A percentile compares a stretch with the other conserved stretches of the same genome.
Conservation (phyloP, 257 asterid genomes). For the Ajuga chamaepitys region DNA sequence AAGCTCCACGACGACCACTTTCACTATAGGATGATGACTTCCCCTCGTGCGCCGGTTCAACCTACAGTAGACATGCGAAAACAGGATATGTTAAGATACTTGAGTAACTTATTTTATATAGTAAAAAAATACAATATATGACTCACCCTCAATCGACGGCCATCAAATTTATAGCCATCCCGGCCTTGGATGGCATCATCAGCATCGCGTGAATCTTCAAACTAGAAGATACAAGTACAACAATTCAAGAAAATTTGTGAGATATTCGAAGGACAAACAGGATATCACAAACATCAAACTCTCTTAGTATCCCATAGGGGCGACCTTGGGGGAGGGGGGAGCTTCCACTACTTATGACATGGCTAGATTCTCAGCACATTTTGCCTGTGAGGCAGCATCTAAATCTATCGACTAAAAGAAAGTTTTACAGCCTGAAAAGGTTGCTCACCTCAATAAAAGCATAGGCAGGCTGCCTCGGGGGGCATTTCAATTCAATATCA, state of each 20-base stretch:
- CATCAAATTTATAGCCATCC: background rate
- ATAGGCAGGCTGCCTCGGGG: constrained; percentile 65
- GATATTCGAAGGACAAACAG: background rate
- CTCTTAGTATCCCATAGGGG: background rate
- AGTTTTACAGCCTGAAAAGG: background rate
- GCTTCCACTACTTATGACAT: too few relatives aligned
- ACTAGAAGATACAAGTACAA: background rate
- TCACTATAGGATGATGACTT: background rate
- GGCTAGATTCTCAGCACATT: background rate
- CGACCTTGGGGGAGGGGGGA: too few relatives aligned
- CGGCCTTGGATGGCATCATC: background rate
- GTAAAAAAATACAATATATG: background rate
- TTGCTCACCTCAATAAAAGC: constrained; percentile 67
- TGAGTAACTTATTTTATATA: background rate
- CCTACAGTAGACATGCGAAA: background rate
- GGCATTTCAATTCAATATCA: constrained; percentile 59
- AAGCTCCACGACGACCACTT: constrained; percentile 3
- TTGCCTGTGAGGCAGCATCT: too few relatives aligned
- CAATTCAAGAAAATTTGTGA: background rate
- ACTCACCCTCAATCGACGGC: constrained; percentile 2
- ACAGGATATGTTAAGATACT: background rate
- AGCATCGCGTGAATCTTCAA: constrained; percentile 2
- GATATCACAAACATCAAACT: background rate
- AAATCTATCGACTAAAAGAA: background rate
- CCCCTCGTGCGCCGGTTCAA: constrained; percentile 7